A percentile compares a stretch with the other conserved stretches of the same genome.
Conservation (phyloP, 2,329 filamentous ascomycete genomes). For the Falciphora oryzae region DNA sequence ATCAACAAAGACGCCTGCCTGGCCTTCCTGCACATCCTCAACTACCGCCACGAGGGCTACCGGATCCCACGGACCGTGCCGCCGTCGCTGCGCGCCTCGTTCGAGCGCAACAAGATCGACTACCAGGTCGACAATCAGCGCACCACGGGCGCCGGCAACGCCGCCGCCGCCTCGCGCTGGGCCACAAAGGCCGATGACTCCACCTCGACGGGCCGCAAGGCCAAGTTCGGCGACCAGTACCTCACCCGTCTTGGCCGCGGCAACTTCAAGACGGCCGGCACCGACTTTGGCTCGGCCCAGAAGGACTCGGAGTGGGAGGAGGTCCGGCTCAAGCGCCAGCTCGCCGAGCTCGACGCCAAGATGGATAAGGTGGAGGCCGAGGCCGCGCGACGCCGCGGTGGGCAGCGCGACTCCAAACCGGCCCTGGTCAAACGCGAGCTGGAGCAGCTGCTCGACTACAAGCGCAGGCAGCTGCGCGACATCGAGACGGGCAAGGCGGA, state of each 20-base stretch:
- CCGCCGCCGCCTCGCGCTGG: constrained; percentile 65
- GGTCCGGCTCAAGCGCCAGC: constrained; percentile 86
- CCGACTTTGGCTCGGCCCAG: constrained; percentile 73
- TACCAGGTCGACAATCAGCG: constrained; percentile 81
- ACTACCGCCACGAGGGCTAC: constrained; percentile 91
- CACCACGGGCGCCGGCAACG: constrained; percentile 30
- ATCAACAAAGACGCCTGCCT: constrained; percentile 95
- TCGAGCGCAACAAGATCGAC: constrained; percentile 94
- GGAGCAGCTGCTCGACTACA: constrained; percentile 92
- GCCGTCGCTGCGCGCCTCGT: constrained; percentile 81
- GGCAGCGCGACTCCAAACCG: constrained; percentile 71
- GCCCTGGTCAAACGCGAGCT: constrained; percentile 90
- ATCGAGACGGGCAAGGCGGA: constrained; percentile 60
- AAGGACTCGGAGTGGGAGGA: constrained; percentile 97
- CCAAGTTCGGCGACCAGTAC: constrained; percentile 97
- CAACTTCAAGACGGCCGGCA: constrained; percentile 75
- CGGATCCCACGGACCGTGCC: constrained; percentile 89
- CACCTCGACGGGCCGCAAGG: constrained; percentile 82
- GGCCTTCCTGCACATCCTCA: constrained; percentile 94
- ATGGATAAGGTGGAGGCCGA: constrained; percentile 75
- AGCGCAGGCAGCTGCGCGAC: constrained; percentile 71
- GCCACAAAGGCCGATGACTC: constrained; percentile 71
- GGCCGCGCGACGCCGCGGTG: constrained; percentile 59
- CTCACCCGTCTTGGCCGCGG: constrained; percentile 83
- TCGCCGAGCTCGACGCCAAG: constrained; percentile 83